phyloP scores from a whole-genome alignment of 2,329 filamentous ascomycete species.

The Paecilomyces fulvus region DNA sequence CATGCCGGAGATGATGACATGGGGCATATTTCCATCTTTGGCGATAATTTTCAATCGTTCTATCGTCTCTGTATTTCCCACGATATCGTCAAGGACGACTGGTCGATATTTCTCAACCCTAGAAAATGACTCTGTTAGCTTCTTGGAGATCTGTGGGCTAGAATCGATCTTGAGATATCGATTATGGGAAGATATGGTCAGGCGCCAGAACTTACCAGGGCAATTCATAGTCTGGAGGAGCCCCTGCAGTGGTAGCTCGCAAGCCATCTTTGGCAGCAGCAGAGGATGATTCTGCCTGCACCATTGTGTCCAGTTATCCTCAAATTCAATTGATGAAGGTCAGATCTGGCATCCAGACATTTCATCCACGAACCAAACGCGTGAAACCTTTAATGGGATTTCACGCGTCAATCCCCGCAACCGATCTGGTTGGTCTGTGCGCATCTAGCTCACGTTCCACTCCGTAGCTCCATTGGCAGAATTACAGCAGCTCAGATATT shows the following conservation, averaged over 20 bases:
- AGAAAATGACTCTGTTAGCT: not conserved
- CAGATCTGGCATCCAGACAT: not conserved
- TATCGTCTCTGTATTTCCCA: conserved; percentile 96
- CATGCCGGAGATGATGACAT: conserved; percentile 99
- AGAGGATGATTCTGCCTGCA: conserved; percentile 40
- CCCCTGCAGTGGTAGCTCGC: conserved; percentile 31
- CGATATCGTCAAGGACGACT: conserved; percentile 89
- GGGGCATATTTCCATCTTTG: conserved; percentile 97
- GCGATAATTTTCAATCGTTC: conserved; percentile 97
- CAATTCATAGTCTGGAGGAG: conserved; percentile 39
- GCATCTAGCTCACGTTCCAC: not conserved
- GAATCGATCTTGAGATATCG: not conserved
- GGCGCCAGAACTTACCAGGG: conserved; percentile 32
- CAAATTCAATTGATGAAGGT: not conserved
- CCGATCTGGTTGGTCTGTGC: not conserved
- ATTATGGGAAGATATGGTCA: not conserved
- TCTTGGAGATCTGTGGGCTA: not conserved
- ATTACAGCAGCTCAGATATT: not conserved
- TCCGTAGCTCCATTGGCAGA: not conserved
- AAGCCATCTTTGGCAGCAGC: conserved; percentile 34
- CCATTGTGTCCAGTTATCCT: conserved; percentile 20
- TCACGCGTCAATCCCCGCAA: not conserved
- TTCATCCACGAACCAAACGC: not conserved
- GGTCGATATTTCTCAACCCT: conserved; percentile 99
- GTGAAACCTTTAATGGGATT: not conserved